Evolutionary conservation across 2,329 filamentous ascomycete genomes (phyloP).

Genomic region (Ophiostoma sp.): DNA sequence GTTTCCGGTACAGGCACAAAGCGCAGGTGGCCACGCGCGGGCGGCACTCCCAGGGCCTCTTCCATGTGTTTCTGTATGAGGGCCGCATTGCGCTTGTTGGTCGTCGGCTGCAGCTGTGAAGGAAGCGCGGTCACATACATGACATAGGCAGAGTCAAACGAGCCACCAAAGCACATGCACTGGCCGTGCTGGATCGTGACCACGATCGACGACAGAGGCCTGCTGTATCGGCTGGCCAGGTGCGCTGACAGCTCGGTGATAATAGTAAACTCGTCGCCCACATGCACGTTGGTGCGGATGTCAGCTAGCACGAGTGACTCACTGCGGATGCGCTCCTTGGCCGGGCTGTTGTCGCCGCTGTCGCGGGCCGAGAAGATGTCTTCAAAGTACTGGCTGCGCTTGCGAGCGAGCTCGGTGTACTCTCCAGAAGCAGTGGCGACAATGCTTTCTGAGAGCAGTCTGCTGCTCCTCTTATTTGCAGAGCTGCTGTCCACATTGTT

Average conservation of each 20-base stretch:
- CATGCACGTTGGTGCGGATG: constrained; percentile 59
- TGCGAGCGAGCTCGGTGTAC: constrained; percentile 23
- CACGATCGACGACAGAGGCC: constrained; percentile 67
- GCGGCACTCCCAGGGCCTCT: constrained; percentile 61
- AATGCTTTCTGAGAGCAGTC: not conserved
- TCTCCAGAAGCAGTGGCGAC: not conserved
- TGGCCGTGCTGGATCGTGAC: constrained; percentile 70
- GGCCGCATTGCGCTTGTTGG: constrained; percentile 75
- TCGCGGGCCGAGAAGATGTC: constrained; percentile 38
- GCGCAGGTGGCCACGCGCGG: constrained; percentile 64
- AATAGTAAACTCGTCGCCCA: constrained; percentile 68
- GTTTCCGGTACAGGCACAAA: constrained; percentile 67
- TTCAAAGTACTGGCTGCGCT: constrained; percentile 45
- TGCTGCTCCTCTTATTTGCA: constrained; percentile 1
- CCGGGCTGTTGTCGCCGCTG: constrained; percentile 32
- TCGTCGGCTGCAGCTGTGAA: constrained; percentile 62
- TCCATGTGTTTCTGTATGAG: constrained; percentile 71
- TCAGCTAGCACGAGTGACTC: constrained; percentile 56
- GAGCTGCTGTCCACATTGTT: not conserved
- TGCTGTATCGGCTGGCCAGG: constrained; percentile 69
- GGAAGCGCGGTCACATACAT: constrained; percentile 68
- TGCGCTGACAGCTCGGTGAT: constrained; percentile 68
- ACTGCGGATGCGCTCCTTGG: constrained; percentile 45
- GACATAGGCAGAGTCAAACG: constrained; percentile 73
- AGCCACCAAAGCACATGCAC: constrained; percentile 68